phyloP scores from a whole-genome alignment of 768 basidiomycete species.

The Lenzites betulinus region DNA sequence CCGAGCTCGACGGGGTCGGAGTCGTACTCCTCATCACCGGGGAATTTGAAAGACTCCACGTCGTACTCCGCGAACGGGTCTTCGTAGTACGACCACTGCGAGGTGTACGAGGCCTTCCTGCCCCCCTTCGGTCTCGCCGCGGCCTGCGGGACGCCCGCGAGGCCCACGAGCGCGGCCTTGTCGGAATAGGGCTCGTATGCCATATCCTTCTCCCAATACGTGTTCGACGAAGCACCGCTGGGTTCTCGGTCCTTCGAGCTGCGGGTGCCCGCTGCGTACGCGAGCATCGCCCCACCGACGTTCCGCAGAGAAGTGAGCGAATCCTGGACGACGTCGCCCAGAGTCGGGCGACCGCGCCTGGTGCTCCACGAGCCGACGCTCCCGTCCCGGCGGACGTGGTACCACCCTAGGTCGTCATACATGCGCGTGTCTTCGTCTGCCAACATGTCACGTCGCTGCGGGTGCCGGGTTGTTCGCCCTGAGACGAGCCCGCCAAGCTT shows the following conservation, averaged over 20 bases:
- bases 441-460: constrained; percentile 66
- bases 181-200: constrained; percentile 50
- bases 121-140: constrained; percentile 25
- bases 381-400: constrained; percentile 25
- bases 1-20: constrained; percentile 23
- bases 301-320: constrained; percentile 31
- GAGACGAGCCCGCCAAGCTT: constrained; percentile 39
- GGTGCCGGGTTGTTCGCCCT: constrained; percentile 19
- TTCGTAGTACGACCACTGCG: constrained; percentile 22
- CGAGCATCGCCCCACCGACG: constrained; percentile 33
- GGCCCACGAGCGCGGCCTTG: constrained; percentile 37
- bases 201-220: constrained; percentile 42
- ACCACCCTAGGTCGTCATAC: constrained; percentile 37
- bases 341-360: constrained; percentile 22
- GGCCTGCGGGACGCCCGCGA: constrained; percentile 3
- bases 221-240: constrained; percentile 44
- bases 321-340: constrained; percentile 29
- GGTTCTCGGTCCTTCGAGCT: constrained; percentile 27
- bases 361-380: constrained; percentile 30
- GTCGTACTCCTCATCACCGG: constrained; percentile 25
- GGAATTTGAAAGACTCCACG: constrained; percentile 25
- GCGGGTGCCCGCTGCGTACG: constrained; percentile 27
- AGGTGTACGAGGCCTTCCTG: constrained; percentile 22
- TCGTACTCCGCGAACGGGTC: constrained; percentile 33
- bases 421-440: constrained; percentile 72